Evolutionary conservation across 2,329 filamentous ascomycete species (phyloP).

Genomic region (Leptographium flavum): DNA sequence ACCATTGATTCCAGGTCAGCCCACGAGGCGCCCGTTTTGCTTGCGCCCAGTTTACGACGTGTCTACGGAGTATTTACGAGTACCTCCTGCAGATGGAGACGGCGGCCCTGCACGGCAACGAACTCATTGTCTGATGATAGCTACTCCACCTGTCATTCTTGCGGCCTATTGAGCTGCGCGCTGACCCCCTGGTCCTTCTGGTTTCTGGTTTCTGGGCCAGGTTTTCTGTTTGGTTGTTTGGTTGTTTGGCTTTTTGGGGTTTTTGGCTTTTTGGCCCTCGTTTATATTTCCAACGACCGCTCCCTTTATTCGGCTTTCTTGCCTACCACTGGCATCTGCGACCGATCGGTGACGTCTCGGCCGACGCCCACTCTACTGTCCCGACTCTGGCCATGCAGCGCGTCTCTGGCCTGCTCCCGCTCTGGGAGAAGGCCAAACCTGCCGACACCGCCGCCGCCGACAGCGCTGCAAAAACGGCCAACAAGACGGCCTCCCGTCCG

Average conservation of each 20-base stretch:
- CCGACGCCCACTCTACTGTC: neutral
- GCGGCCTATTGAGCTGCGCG: neutral
- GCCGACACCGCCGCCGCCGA: slow-evolving; percentile 6
- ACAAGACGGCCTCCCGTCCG: slow-evolving; percentile 3
- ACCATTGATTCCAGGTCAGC: neutral
- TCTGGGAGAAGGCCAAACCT: slow-evolving; percentile 18
- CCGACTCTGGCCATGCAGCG: slow-evolving; percentile 25
- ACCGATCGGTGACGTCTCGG: no score
- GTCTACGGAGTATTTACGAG: neutral
- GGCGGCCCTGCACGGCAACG: neutral
- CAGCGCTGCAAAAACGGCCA: neutral
- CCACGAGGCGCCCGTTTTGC: neutral
- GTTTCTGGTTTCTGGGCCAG: no score
- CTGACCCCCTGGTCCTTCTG: neutral
- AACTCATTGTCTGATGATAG: neutral
- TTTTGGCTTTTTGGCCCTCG: neutral
- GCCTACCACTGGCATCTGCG: neutral
- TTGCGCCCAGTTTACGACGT: no score
- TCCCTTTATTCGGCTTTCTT: neutral
- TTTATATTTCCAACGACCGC: neutral
- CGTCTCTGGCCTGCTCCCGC: slow-evolving; percentile 29
- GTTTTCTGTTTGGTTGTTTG: no score
- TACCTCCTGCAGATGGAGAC: neutral
- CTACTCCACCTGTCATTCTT: neutral
- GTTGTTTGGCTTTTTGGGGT: no score